Conservation (phyloP, 1,284 basidiomycete species). For the Apiotrichum akiyoshidainum region DNA sequence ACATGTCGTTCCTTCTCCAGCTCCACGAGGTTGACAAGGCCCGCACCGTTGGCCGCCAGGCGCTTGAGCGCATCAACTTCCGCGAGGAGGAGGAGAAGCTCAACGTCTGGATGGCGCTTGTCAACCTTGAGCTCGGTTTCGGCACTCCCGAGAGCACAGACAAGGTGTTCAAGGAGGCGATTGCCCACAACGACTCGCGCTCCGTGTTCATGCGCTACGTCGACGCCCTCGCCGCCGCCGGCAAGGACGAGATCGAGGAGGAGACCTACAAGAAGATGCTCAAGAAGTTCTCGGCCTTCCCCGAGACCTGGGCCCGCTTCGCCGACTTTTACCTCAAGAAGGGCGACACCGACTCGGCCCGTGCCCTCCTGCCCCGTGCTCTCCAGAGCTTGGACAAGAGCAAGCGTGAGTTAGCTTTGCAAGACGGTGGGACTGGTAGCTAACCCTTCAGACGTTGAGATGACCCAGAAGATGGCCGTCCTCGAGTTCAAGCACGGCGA, state of each 20-base stretch:
- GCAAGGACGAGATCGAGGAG: conserved; percentile 73
- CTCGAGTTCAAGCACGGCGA: conserved; percentile 94
- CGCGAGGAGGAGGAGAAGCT: conserved; percentile 94
- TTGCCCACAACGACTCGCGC: conserved; percentile 85
- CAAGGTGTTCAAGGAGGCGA: conserved; percentile 81
- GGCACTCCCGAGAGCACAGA: conserved; percentile 80
- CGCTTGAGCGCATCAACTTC: conserved; percentile 84
- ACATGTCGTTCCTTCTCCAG: conserved; percentile 97
- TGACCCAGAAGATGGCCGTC: conserved; percentile 89
- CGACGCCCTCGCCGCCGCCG: conserved; percentile 75
- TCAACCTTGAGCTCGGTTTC: conserved; percentile 93
- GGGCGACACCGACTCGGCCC: conserved; percentile 71
- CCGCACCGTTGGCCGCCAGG: conserved; percentile 77
- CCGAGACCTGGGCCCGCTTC: conserved; percentile 88
- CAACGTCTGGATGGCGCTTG: conserved; percentile 95
- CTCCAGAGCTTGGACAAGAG: conserved; percentile 90
- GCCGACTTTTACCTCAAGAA: conserved; percentile 71
- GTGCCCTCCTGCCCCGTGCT: conserved; percentile 81
- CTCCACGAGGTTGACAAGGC: conserved; percentile 95
- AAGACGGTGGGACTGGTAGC: too few species aligned
- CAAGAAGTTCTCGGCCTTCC: conserved; percentile 89
- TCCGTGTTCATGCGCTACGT: conserved; percentile 81
- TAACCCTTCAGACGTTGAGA: conserved; percentile 72
- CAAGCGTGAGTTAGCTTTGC: conserved; percentile 72
- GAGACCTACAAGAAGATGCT: conserved; percentile 76